Percentiles rank a stretch among this genome's conserved stretches.
Evolutionary conservation across 306 rosid species (phyloP).

Genomic region (Rubus parviflorus): DNA sequence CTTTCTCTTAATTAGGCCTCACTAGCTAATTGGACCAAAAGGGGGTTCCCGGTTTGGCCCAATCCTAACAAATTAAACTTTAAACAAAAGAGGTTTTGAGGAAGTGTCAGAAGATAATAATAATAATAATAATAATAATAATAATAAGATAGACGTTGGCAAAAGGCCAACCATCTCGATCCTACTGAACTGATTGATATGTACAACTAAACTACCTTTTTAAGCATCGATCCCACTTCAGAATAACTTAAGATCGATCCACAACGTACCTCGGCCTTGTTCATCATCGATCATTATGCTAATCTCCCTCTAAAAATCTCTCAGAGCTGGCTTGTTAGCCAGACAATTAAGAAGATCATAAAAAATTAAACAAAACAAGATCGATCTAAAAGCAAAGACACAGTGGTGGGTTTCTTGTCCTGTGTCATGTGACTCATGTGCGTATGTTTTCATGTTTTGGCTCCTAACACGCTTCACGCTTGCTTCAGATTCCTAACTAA

Average conservation of each 20-base stretch:
- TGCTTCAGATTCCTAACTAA: conserved; percentile 30
- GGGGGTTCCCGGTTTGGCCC: no score
- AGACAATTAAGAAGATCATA: not conserved
- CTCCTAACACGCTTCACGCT: conserved; percentile 41
- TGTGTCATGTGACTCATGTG: conserved; percentile 6
- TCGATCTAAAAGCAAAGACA: conserved; percentile 10
- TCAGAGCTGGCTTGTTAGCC: conserved; percentile 1
- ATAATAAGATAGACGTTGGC: not conserved
- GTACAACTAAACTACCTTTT: conserved; percentile 3
- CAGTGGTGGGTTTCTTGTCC: conserved; percentile 5
- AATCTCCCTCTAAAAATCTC: not conserved
- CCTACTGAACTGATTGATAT: not conserved
- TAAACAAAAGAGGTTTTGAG: not conserved
- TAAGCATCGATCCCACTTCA: not conserved
- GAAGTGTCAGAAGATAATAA: not conserved
- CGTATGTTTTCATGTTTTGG: conserved; percentile 13
- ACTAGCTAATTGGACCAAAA: not conserved
- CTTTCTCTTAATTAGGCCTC: not conserved
- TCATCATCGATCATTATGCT: not conserved
- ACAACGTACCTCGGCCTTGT: not conserved
- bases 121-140: not conserved
- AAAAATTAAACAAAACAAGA: not conserved
- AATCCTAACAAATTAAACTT: no score
- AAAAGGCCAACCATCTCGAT: not conserved
- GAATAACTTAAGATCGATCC: not conserved